Conservation (phyloP, 495 filamentous ascomycete genomes). For the Lichenothelia convexa region DNA sequence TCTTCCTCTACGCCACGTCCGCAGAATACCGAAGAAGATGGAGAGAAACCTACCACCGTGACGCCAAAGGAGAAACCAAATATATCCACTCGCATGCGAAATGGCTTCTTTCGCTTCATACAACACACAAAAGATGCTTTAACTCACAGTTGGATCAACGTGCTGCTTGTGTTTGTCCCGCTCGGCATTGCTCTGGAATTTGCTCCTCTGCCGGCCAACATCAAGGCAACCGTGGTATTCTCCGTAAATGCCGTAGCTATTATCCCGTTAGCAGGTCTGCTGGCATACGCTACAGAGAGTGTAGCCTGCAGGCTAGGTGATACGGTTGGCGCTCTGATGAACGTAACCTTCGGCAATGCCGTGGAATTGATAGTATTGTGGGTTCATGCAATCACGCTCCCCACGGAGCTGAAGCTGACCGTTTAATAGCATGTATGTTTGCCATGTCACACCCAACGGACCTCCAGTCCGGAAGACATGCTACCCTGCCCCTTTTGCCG, state of each 20-base stretch:
- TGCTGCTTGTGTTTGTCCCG: conserved; percentile 64
- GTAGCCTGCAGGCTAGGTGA: conserved; percentile 63
- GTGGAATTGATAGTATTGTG: conserved; percentile 79
- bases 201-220: no score
- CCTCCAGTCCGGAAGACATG: no score
- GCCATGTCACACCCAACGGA: background rate
- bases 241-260: conserved; percentile 71
- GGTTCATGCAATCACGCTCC: no score
- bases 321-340: conserved; percentile 63
- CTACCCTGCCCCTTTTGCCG: no score
- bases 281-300: conserved; percentile 66
- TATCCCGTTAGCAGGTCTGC: conserved; percentile 61
- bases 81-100: conserved; percentile 7
- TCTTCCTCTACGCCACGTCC: conserved; percentile 32
- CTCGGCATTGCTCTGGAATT: conserved; percentile 58
- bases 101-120: conserved; percentile 30
- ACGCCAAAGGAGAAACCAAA: conserved; percentile 19
- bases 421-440: background rate
- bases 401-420: background rate
- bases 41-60: conserved; percentile 32
- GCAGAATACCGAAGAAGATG: conserved; percentile 28
- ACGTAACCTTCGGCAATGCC: conserved; percentile 78
- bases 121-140: conserved; percentile 34
- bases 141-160: conserved; percentile 56
- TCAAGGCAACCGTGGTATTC: conserved; percentile 44